Conservation (phyloP, 179 eudicot genomes). For the Spergularia azorica region DNA sequence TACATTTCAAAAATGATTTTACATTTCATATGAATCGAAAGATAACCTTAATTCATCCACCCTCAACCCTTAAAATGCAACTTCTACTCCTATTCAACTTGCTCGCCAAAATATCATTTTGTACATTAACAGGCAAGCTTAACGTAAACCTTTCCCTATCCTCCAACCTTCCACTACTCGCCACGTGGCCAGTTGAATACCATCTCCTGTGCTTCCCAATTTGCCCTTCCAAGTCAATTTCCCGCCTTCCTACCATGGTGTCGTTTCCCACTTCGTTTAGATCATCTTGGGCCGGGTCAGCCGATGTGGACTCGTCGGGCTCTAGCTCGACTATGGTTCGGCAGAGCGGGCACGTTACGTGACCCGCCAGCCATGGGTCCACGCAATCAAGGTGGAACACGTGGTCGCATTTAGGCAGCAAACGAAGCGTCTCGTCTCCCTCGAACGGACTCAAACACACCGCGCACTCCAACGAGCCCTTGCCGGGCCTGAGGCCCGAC, state of each 20-base stretch:
- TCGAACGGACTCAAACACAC: conserved; percentile 55
- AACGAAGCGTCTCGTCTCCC: conserved; percentile 45
- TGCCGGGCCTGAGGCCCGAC: neutral
- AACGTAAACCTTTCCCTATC: conserved; percentile 55
- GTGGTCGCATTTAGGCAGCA: conserved; percentile 58
- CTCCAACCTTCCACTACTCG: conserved; percentile 37
- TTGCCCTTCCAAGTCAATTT: conserved; percentile 23
- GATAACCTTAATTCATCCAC: no score
- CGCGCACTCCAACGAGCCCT: conserved; percentile 42
- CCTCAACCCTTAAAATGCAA: neutral
- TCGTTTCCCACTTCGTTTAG: conserved; percentile 14
- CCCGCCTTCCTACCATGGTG: conserved; percentile 5
- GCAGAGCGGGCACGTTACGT: conserved; percentile 57
- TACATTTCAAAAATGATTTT: no score
- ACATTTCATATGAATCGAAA: no score
- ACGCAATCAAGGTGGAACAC: conserved; percentile 61
- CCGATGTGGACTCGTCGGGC: neutral
- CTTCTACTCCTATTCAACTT: conserved; percentile 7
- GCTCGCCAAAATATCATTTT: neutral
- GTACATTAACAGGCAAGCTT: conserved; percentile 37
- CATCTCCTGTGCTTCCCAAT: conserved; percentile 43
- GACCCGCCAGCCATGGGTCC: conserved; percentile 50
- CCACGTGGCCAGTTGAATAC: conserved; percentile 64
- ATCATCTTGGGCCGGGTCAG: neutral
- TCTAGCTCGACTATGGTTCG: conserved; percentile 9